Base-by-base conservation (phyloP, 2,329 filamentous ascomycete species). In the Metarhizium humberi region DNA sequence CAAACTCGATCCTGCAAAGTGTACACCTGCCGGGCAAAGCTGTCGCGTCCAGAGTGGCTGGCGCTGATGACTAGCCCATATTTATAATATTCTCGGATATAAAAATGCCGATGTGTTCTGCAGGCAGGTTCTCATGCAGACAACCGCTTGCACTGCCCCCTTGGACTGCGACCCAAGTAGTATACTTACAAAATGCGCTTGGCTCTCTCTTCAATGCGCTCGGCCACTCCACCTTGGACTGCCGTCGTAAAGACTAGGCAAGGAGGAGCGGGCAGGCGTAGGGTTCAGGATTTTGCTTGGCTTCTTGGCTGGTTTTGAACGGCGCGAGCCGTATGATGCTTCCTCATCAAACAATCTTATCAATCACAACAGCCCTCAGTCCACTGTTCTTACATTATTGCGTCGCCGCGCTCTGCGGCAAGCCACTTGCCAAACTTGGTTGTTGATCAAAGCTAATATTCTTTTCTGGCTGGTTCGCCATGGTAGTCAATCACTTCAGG, bases 401-500 rank as follows among this genome's bases (percentile, higher is more conserved):
- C 40, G 6, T 18, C 13, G 14, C n/a, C 16, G 40, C 16, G 16
- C 6, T 43, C 50, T 25, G 50, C 45, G 45, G 50, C 16, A 30
- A 34, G 29, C 29, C 47, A 25, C 45, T 20, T 48, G 45, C 7
- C 43, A 18, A 3, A 8, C 45, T 48, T 8, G 6, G 3, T 11
- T 30, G 6, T 29, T 10, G 18, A 30, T 14, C 18, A 14, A 48
- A 43, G 69, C 56, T 60, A 57, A 60, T 52, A 38, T 40, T 52
- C 29, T 47, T 34, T 50, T 48, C 55, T 25, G 51, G 55, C 53
- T 48, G 45, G 32, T 46, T 62, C 48, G 50, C 55, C 51, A 57
- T 63, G 57, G 49, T 66, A 78, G 76, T 77, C 69, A 78, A 79
- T 60, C 66, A 70, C 46, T 74, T 70, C 61, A 68, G 66, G 53